Evolutionary conservation across 2,329 filamentous ascomycete species (phyloP), one percentile per base, ranked within the genome.

Genomic region (Ceratocystis cubensis): DNA sequence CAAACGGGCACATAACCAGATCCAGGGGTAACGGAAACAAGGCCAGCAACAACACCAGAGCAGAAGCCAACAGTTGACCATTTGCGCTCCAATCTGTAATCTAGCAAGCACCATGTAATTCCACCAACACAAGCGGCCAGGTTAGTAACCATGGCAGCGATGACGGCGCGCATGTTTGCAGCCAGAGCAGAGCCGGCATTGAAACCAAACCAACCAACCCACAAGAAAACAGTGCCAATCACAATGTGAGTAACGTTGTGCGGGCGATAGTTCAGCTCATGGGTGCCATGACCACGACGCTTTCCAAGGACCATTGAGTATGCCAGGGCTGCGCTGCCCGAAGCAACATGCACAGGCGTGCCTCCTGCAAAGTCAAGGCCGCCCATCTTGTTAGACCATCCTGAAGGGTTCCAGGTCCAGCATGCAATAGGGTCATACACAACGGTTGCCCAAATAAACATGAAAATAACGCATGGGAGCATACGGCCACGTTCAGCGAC

Each of bases 131-230:
- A 90, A 45, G 91, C 91, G 28, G 91, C 87, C 37, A 96, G 78
- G 74, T 96, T 94, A 65, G 91, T 96, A 56, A 93, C 89, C 1
- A 93, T 81, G 10, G 88, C 88, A 57, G 91, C 91, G 86, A 96
- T 91, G 71, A 96, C 82, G 57, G 89, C 89, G 62, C 91, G 87
- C 73, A 96, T 76, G 75, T 94, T 95, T 64, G 90, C 90, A 62
- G 86, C 81, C 66, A 94, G 79, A 15, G 90, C 91, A 17, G 88
- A 91, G 70, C 91, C 91, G 63, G 89, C 90, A 72, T 96, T 96
- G 84, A 96, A 96, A 61, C 91, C 91, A 73, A 96, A 95, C 91
- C 91, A 96, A 65, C 91, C 91, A 17, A 96, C 88, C 91, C 91
- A 96, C 17, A 96, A 85, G 77, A 96, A 96, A 61, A 96, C 90